Percentiles rank a stretch among this genome's conserved stretches.
These are phyloP conservation scores for Secale cereale DNA, from an alignment of 176 grass and related monocot genomes.

Conservation along the genomic window DNA sequence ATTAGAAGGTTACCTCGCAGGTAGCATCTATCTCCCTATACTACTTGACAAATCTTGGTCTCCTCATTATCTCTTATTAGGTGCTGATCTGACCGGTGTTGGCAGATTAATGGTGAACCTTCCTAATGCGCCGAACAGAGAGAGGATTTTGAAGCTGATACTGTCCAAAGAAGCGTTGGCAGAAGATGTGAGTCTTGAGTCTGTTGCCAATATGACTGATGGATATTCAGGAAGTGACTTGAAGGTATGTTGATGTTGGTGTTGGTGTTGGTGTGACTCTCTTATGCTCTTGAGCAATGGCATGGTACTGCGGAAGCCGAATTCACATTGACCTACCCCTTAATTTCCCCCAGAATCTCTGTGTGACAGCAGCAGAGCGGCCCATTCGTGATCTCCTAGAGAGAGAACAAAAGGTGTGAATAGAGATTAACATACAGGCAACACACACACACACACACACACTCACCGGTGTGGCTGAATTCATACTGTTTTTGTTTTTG, in stretches of 20 bases:
- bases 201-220: slow-evolving; percentile 67
- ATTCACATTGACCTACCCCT: slow-evolving; percentile 1
- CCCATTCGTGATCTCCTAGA: slow-evolving; percentile 53
- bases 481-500: neutral
- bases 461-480: neutral
- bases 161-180: slow-evolving; percentile 62
- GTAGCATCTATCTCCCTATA: slow-evolving; percentile 25
- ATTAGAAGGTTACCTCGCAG: slow-evolving; percentile 83
- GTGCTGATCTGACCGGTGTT: slow-evolving; percentile 8
- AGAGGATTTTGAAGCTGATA: slow-evolving; percentile 67
- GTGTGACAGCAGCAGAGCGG: slow-evolving; percentile 41
- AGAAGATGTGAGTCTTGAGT: slow-evolving; percentile 44
- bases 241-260: slow-evolving; percentile 41
- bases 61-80: slow-evolving; percentile 6
- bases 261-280: neutral
- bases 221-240: slow-evolving; percentile 90
- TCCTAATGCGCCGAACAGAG: slow-evolving; percentile 72
- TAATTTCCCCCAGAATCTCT: slow-evolving; percentile 54
- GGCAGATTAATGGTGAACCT: slow-evolving; percentile 83
- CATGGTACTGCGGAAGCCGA: neutral
- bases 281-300: neutral
- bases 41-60: neutral
- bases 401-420: slow-evolving; percentile 62
- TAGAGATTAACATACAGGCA: too few relatives aligned
- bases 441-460: neutral